A percentile compares a stretch with the other conserved stretches of the same genome.
These are phyloP conservation scores for Fusarium duplospermum DNA, from an alignment of 2,329 filamentous ascomycete genomes.

Conservation along the genomic window DNA sequence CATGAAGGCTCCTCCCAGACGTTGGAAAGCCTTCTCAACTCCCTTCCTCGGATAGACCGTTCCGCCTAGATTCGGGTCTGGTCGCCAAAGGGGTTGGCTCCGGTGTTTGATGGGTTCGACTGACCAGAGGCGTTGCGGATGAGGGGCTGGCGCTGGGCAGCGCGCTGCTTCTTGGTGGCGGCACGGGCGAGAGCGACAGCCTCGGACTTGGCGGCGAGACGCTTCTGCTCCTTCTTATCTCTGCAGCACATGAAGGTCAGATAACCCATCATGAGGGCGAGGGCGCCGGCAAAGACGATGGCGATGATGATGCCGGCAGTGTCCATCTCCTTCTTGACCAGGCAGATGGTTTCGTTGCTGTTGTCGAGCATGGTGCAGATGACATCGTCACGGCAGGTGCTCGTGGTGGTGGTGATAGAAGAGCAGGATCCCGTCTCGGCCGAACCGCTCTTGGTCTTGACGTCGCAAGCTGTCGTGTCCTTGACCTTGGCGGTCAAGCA, in stretches of 20 bases:
- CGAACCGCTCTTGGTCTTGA: slow-evolving; percentile 51
- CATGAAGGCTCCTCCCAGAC: slow-evolving; percentile 32
- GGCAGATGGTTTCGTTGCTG: slow-evolving; percentile 55
- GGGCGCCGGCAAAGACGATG: slow-evolving; percentile 58
- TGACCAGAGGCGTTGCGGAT: slow-evolving; percentile 49
- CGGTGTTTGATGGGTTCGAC: slow-evolving; percentile 31
- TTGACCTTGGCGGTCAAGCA: slow-evolving; percentile 52
- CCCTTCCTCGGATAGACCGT: slow-evolving; percentile 32
- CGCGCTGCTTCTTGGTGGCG: slow-evolving; percentile 57
- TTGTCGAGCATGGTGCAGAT: slow-evolving; percentile 56
- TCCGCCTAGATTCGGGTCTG: slow-evolving; percentile 46
- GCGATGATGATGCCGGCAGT: slow-evolving; percentile 60
- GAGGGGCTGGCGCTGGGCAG: slow-evolving; percentile 51
- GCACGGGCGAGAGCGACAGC: slow-evolving; percentile 63
- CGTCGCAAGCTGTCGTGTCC: slow-evolving; percentile 50
- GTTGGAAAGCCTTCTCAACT: slow-evolving; percentile 28
- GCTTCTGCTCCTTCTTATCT: slow-evolving; percentile 59
- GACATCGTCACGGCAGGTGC: slow-evolving; percentile 56
- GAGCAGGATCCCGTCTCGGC: slow-evolving; percentile 55
- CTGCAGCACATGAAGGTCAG: slow-evolving; percentile 65
- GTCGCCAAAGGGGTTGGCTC: slow-evolving; percentile 54
- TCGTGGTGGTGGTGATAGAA: slow-evolving; percentile 48
- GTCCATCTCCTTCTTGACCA: slow-evolving; percentile 54
- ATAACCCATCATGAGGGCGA: slow-evolving; percentile 52
- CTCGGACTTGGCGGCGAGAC: slow-evolving; percentile 59